phyloP scores from a whole-genome alignment of 805 yeast genomes.

The Sungouiozyma ichnusensis region DNA sequence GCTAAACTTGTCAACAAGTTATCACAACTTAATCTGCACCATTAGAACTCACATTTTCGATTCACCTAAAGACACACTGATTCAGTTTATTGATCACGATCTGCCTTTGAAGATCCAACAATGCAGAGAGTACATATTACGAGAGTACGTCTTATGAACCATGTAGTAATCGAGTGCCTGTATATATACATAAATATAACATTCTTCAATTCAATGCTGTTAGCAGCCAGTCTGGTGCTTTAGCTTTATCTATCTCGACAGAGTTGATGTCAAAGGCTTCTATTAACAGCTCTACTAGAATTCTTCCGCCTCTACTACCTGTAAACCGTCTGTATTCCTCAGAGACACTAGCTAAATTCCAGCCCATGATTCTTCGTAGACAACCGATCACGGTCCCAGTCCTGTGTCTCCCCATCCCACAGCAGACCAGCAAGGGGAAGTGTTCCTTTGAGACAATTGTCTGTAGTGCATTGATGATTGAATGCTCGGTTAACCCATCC shows the following conservation, averaged over 20 bases:
- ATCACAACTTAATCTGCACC: background rate
- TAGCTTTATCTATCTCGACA: slow-evolving; percentile 21
- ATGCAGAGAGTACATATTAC: background rate
- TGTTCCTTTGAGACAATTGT: slow-evolving; percentile 61
- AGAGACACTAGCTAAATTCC: slow-evolving; percentile 88
- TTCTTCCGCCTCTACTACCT: slow-evolving; percentile 86
- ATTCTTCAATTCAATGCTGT: slow-evolving; percentile 11
- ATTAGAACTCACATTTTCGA: background rate
- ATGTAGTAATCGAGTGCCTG: too few relatives aligned
- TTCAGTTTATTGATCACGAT: background rate
- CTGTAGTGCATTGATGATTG: slow-evolving; percentile 70
- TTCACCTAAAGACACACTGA: background rate
- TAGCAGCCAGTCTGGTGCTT: slow-evolving; percentile 27
- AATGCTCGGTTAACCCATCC: slow-evolving; percentile 84
- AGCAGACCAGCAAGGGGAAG: slow-evolving; percentile 83
- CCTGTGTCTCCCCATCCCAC: slow-evolving; percentile 97
- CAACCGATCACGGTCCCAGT: slow-evolving; percentile 97
- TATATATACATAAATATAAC: background rate
- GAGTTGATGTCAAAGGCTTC: slow-evolving; percentile 38
- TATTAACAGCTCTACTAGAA: slow-evolving; percentile 79
- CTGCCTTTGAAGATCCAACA: background rate
- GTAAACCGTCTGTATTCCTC: slow-evolving; percentile 93
- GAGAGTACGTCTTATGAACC: too few relatives aligned
- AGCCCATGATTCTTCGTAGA: slow-evolving; percentile 82
- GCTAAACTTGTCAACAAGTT: slow-evolving; percentile 5